Conservation (phyloP, 345 rosid genomes). For the Euclidium syriacum region DNA sequence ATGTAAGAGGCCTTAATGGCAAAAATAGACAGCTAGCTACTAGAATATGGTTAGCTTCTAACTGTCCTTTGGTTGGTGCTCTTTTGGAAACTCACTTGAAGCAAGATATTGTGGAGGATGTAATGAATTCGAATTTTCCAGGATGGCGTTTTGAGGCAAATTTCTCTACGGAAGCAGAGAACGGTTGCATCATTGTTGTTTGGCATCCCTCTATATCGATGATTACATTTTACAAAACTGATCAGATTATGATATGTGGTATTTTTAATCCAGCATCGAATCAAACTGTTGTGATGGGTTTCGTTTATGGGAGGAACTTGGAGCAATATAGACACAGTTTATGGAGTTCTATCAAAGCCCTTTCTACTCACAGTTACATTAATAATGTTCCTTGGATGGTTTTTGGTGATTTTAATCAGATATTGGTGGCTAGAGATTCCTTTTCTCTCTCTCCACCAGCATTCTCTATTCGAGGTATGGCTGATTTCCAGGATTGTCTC, state of each 20-base stretch:
- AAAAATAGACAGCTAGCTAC: background rate
- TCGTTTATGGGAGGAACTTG: background rate
- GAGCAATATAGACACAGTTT: background rate
- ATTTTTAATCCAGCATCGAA: background rate
- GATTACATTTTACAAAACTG: background rate
- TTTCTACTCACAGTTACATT: background rate
- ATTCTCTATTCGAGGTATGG: background rate
- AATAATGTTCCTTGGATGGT: background rate
- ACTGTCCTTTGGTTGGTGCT: background rate
- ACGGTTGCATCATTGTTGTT: background rate
- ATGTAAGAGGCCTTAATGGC: background rate
- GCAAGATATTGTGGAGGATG: background rate
- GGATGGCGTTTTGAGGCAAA: background rate
- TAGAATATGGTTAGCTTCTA: background rate
- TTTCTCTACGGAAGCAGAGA: background rate
- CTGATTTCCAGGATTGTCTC: background rate
- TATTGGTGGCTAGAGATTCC: background rate
- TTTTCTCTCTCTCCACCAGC: background rate
- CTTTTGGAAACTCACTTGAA: background rate
- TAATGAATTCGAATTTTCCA: background rate
- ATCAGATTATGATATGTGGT: background rate
- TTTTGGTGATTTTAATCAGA: background rate
- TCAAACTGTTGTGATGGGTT: background rate
- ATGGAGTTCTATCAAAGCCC: background rate
- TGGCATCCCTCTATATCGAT: background rate